Base-by-base conservation (phyloP, 2,329 filamentous ascomycete genomes). In the Claviceps africana region DNA sequence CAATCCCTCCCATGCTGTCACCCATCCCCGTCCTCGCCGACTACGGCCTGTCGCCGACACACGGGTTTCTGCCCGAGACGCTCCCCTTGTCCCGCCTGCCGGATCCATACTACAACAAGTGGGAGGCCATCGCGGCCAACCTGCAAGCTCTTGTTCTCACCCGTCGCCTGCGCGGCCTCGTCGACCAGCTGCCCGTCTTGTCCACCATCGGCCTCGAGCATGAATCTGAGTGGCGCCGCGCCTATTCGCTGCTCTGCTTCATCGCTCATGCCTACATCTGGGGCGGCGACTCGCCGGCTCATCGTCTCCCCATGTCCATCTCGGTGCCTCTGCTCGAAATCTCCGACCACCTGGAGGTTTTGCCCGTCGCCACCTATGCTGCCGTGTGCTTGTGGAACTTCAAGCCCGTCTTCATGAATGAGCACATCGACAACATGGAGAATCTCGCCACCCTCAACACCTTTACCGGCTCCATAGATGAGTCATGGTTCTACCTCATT, bases 401-500 rank as follows among this genome's bases (percentile, higher is more conserved):
- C 75, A 91, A 90, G 68, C 88, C 90, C 0, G 78, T 97, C 51
- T 96, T 97, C 64, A 71, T 82, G 54, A 81, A 88, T 56, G 90
- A 96, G 66, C 78, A 79, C 37, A 81, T 93, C 53, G 88, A 94
- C 62, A 81, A 82, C 57, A 76, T 97, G 46, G 84, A 93, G 62
- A 97, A 98, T 61, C 77, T 98, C 52, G 83, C 88, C 42, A 93
- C 88, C 2, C 75, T 97, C 55, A 81, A 83, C 61, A 96, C 93
- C 17, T 94, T 96, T 64, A 97, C 93, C 17, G 93, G 93, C 49
- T 90, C 89, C 8, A 74, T 95, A 52, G 93, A 98, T 64, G 93
- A 98, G 70, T 95, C 93, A 56, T 98, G 93, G 93, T 98, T 98
- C 65, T 98, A 97, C 65, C 76, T 98, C 13, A 82, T 97, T 50